Conservation (phyloP, 2,329 filamentous ascomycete genomes). For the Metarhizium anisopliae region DNA sequence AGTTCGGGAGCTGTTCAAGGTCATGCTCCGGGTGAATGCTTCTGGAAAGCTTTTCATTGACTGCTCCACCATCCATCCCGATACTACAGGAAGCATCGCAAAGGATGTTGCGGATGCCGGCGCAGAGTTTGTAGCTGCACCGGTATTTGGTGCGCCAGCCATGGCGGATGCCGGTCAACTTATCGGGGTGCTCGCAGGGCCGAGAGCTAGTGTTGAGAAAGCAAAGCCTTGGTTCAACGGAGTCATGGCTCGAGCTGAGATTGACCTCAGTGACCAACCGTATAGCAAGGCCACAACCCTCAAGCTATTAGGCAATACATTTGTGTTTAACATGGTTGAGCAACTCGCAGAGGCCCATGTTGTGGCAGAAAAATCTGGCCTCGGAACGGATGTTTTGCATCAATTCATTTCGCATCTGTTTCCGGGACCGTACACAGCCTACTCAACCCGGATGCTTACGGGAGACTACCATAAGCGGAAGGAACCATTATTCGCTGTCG, state of each 20-base stretch:
- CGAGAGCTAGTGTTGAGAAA: conserved; percentile 47
- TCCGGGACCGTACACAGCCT: conserved; percentile 65
- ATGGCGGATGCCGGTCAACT: conserved; percentile 64
- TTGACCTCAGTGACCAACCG: conserved; percentile 62
- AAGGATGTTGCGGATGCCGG: conserved; percentile 48
- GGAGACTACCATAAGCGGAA: conserved; percentile 71
- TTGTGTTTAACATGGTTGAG: conserved; percentile 76
- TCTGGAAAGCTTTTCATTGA: conserved; percentile 74
- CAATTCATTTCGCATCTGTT: conserved; percentile 65
- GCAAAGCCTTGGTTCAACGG: conserved; percentile 63
- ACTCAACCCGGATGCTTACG: conserved; percentile 62
- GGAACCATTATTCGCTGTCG: conserved; percentile 74
- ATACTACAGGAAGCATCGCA: conserved; percentile 62
- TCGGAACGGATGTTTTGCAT: conserved; percentile 63
- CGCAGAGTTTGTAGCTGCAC: conserved; percentile 63
- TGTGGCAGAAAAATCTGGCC: conserved; percentile 69
- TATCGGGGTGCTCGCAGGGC: conserved; percentile 64
- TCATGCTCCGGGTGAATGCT: conserved; percentile 44
- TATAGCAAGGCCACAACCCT: conserved; percentile 61
- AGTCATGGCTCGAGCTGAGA: conserved; percentile 59
- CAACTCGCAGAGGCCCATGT: conserved; percentile 70
- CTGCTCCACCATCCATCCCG: conserved; percentile 80
- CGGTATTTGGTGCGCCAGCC: conserved; percentile 62
- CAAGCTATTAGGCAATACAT: conserved; percentile 81
- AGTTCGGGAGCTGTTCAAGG: conserved; percentile 51